Conservation (phyloP, 2,329 filamentous ascomycete species). For the Zarea fungicola region DNA sequence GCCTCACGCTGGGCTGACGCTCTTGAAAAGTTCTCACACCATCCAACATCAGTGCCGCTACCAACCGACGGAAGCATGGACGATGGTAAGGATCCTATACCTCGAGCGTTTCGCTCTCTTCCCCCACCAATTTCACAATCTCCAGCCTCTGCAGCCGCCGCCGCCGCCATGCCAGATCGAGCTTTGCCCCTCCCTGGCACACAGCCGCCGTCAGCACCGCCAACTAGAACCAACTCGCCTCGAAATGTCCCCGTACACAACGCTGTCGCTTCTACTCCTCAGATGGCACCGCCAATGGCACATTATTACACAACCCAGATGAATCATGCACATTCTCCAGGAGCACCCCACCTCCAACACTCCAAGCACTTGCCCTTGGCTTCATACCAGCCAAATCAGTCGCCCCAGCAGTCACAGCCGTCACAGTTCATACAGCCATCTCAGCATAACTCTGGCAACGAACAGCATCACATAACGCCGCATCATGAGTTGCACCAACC, state of each 20-base stretch:
- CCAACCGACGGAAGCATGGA: constrained; percentile 45
- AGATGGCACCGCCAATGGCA: not conserved
- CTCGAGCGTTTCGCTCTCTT: constrained; percentile 19
- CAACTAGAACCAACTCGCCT: not conserved
- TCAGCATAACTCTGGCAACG: constrained; percentile 12
- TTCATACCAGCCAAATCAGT: constrained; percentile 7
- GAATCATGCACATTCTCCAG: not conserved
- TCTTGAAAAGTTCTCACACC: constrained; percentile 41
- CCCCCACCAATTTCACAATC: constrained; percentile 7
- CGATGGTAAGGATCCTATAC: constrained; percentile 36
- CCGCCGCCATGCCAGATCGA: constrained; percentile 11
- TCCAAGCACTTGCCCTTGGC: constrained; percentile 16
- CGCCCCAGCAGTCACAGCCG: constrained; percentile 12
- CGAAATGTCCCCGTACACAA: not conserved
- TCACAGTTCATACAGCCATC: constrained; percentile 16
- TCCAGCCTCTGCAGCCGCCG: constrained; percentile 14
- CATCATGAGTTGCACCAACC: not conserved
- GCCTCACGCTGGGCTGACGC: constrained; percentile 48
- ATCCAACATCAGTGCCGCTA: constrained; percentile 35
- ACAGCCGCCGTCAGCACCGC: constrained; percentile 21
- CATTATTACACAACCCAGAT: constrained; percentile 2
- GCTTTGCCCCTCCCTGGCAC: constrained; percentile 18
- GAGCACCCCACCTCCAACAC: not conserved
- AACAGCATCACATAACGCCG: constrained; percentile 7
- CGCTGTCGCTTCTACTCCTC: not conserved